Conservation (phyloP, 75 land plant genomes). For the Selaginella moellendorffii region DNA sequence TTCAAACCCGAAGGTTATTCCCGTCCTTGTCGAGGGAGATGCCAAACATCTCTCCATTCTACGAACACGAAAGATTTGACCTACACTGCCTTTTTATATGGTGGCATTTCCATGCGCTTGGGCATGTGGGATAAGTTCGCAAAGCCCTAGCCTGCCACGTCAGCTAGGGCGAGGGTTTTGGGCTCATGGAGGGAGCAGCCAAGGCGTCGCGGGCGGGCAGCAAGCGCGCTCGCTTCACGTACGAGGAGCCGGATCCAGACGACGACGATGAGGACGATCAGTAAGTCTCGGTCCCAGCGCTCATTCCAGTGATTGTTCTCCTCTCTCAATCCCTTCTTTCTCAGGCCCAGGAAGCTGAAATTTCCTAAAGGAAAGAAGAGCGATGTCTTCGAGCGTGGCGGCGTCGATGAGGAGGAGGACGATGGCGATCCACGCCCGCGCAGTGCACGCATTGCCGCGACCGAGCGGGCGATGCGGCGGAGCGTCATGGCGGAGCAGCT, state of each 20-base stretch:
- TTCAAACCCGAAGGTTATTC: conserved; percentile 17
- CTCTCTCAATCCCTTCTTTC: no score
- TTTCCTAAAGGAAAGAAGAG: conserved; percentile 85
- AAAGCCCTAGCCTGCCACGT: no score
- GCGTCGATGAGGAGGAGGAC: conserved; percentile 13
- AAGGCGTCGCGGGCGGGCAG: no score
- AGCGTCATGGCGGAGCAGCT: conserved; percentile 26
- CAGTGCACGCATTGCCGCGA: conserved; percentile 53
- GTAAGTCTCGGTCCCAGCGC: not conserved
- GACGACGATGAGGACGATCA: not conserved
- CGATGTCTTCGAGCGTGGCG: conserved; percentile 14
- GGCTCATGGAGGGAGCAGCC: not conserved
- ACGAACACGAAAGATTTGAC: conserved; percentile 14
- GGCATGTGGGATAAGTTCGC: no score
- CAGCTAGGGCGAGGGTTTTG: not conserved
- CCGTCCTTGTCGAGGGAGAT: conserved; percentile 21
- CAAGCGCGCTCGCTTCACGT: conserved; percentile 10
- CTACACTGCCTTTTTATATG: no score
- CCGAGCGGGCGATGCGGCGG: conserved; percentile 45
- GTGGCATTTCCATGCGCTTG: no score
- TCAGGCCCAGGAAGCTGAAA: conserved; percentile 23
- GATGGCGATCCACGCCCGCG: conserved; percentile 11
- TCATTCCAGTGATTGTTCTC: no score
- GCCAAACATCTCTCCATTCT: conserved; percentile 16
- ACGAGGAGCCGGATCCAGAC: conserved; percentile 13